These are phyloP conservation scores for Calonectria hongkongensis DNA, from an alignment of 2,329 filamentous ascomycete genomes.

Conservation along the genomic window DNA sequence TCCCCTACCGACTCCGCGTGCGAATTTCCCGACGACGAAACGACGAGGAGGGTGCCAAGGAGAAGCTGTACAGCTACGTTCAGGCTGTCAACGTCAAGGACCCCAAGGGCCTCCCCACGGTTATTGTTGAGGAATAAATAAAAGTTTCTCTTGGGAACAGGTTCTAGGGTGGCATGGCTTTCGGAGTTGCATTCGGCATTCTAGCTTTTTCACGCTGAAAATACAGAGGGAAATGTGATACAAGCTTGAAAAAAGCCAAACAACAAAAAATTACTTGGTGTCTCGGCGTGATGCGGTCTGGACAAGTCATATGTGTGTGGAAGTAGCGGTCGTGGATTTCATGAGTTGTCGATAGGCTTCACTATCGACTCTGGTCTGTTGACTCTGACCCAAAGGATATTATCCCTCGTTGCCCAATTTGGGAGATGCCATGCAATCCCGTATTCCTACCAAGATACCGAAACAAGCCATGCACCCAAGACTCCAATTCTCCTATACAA, in stretches of 20 bases:
- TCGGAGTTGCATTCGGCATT: slow-evolving; percentile 68
- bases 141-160: slow-evolving; percentile 63
- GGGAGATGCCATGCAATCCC: slow-evolving; percentile 58
- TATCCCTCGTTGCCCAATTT: slow-evolving; percentile 44
- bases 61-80: slow-evolving; percentile 99
- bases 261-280: slow-evolving; percentile 51
- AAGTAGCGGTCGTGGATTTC: slow-evolving; percentile 49
- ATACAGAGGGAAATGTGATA: slow-evolving; percentile 62
- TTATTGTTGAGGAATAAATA: slow-evolving; percentile 85
- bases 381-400: slow-evolving; percentile 50
- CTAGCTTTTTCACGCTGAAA: slow-evolving; percentile 65
- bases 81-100: slow-evolving; percentile 99
- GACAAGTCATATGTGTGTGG: slow-evolving; percentile 46
- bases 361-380: slow-evolving; percentile 54
- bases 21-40: slow-evolving; percentile 99
- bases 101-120: slow-evolving; percentile 96
- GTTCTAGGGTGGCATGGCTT: slow-evolving; percentile 67
- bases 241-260: slow-evolving; percentile 55
- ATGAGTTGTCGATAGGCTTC: slow-evolving; percentile 53
- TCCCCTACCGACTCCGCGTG: slow-evolving; percentile 96
- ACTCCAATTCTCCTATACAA: slow-evolving; percentile 66
- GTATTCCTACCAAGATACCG: slow-evolving; percentile 57
- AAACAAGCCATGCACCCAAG: slow-evolving; percentile 58
- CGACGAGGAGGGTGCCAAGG: slow-evolving; percentile 99
- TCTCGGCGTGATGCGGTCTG: slow-evolving; percentile 54